Base-by-base conservation (phyloP, 2,329 filamentous ascomycete species). In the Sporothrix euskadiensis region DNA sequence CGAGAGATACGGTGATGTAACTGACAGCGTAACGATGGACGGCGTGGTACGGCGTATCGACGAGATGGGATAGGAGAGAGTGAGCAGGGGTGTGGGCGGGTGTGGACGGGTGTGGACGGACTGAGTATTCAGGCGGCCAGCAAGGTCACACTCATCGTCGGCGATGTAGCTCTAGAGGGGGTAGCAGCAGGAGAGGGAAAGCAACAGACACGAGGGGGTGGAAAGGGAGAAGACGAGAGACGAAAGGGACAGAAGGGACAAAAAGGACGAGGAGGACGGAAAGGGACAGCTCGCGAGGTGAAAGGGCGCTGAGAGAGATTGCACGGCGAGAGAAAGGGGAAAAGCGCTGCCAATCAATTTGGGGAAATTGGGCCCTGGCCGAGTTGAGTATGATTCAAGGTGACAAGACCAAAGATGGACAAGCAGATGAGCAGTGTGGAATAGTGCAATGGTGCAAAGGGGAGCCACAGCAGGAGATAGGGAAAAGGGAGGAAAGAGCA, bases 271-370 rank as follows among this genome's bases (percentile, higher is more conserved):
- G 26, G 35, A 35, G 32, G 59, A 56, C 57, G n/a, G 32, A 59
- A 39, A 26, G 44, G 39, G 63, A 69, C 49, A 61, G 52, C n/a
- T 22, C 47, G 63, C 30, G 16, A 57, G 56, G 39, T n/a, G 14
- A 69, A 47, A 26, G 61, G 39, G 30, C 9, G 35, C 39, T 39
- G 35, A n/a, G 32, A 66, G 14, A 52, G 49, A 39, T 47, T 69
- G 61, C 71, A 49, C 32, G 35, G 57, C 6, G 8, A 35, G 65
- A 39, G 35, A 22, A 65, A 73, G 65, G 32, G 57, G 72, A 57
- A 69, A 73, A 39, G 66, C 68, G 63, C 73, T 74, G 69, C 69
- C 61, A 74, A 74, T 74, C 73, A 72, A 72, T 72, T 72, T 66
- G 59, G 59, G 59, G 71, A 72, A 72, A 72, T 72, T 72, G 71